These are phyloP conservation scores for Phytopythium cucurbitacearum DNA, from an alignment of 352 stramenopile genomes.

Conservation along the genomic window DNA sequence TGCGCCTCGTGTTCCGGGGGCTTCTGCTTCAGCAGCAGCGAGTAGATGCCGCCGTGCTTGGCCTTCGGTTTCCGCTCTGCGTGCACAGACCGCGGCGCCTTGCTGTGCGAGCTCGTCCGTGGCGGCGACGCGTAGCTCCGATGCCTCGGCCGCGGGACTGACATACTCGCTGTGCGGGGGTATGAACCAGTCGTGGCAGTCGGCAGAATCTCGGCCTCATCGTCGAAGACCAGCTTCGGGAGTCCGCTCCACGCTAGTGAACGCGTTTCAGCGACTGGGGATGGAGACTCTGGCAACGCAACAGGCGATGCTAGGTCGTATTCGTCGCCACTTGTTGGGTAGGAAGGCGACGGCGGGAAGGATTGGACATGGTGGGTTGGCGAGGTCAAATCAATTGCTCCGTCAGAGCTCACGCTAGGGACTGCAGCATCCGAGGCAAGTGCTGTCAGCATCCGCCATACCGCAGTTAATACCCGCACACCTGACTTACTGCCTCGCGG, in stretches of 20 bases:
- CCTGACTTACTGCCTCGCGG: too few relatives aligned
- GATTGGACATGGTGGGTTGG: slow-evolving; percentile 30
- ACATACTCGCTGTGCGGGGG: neutral
- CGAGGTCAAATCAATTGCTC: slow-evolving; percentile 29
- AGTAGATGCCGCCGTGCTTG: slow-evolving; percentile 78
- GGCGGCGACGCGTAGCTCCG: slow-evolving; percentile 10
- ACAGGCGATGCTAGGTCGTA: slow-evolving; percentile 68
- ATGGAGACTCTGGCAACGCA: slow-evolving; percentile 39
- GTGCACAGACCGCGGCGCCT: slow-evolving; percentile 9
- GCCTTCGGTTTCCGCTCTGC: slow-evolving; percentile 43
- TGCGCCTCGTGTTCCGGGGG: slow-evolving; percentile 36
- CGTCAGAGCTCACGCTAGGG: slow-evolving; percentile 4
- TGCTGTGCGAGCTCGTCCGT: slow-evolving; percentile 9
- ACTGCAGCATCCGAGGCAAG: neutral
- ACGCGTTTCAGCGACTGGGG: slow-evolving; percentile 8
- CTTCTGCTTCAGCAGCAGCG: slow-evolving; percentile 65
- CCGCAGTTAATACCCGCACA: too few relatives aligned
- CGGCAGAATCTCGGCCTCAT: neutral
- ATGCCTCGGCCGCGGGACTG: neutral
- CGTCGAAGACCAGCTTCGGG: slow-evolving; percentile 1
- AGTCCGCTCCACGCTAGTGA: neutral
- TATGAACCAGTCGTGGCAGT: neutral
- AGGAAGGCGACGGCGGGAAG: slow-evolving; percentile 30
- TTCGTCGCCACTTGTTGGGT: slow-evolving; percentile 36
- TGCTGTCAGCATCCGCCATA: too few relatives aligned